Evolutionary conservation across 1,139 yeast genomes (phyloP), one percentile per base, ranked within the genome.

Genomic region (Debaryomycetaceae sp.): DNA sequence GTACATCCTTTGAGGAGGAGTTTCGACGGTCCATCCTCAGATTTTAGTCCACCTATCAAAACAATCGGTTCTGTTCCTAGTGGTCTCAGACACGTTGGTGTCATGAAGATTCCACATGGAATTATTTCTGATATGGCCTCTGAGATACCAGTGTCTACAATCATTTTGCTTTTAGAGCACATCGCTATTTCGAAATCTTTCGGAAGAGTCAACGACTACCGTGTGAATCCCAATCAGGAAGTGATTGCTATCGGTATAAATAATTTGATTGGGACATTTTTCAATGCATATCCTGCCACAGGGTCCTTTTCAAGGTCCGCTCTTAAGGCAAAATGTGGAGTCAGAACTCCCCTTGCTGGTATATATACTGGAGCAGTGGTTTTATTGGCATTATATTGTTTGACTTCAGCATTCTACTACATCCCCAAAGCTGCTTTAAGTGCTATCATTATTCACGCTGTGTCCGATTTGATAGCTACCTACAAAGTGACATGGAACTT

Each of bases 241-340:
- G 78, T 91, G 49, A 80, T 91, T 60, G 97, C 98, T 36, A 91
- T 91, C 66, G 98, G 98, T 60, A 87, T 87, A 39, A 86, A 93
- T 46, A 91, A 91, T 67, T 74, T 90, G 62, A 76, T 91, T 55
- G 97, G 97, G 54, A 87, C 96, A 24, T 88, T 90, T 60, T 91
- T 91, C 76, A 77, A 81, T 58, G 97, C 97, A 7, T 91, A 91
- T 63, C 98, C 98, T 13, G 91, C 97, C 8, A 91, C 98, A 8
- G 97, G 98, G 44, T 91, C 97, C 1, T 91, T 91, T 66, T 87
- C 96, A 20, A 83, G 97, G 72, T 86, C 97, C 40, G 97, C 97
- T 9, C 77, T 91, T 58, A 90, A 91, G 68, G 87, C 96, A 45
- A 91, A 90, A 68, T 90, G 97, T 77, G 96, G 96, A 60, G 98